Evolutionary conservation across 1,284 basidiomycete genomes (phyloP).

Genomic region (Ceratobasidium theobromae): DNA sequence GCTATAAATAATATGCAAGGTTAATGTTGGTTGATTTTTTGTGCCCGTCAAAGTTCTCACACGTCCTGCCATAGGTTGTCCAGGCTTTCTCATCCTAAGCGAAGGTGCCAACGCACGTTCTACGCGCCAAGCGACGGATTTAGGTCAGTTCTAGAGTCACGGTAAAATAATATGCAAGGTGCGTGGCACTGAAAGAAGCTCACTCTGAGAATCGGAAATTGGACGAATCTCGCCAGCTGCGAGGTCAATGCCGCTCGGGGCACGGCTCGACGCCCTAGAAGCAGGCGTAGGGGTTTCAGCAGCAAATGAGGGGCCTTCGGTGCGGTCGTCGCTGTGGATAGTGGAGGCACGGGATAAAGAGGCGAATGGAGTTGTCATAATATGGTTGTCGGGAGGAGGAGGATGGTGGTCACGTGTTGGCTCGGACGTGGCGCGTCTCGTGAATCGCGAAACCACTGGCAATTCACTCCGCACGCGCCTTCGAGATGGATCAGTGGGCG

Average conservation of each 20-base stretch:
- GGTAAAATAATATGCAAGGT: not conserved
- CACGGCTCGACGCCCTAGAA: slow-evolving; percentile 7
- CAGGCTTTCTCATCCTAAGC: slow-evolving; percentile 19
- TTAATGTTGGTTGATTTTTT: no score
- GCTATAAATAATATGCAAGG: not conserved
- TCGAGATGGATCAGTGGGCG: no score
- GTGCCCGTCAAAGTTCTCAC: no score
- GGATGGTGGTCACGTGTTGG: slow-evolving; percentile 4
- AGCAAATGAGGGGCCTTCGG: slow-evolving; percentile 18
- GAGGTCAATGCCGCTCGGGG: slow-evolving; percentile 7
- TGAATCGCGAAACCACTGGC: no score
- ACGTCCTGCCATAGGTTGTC: slow-evolving; percentile 11
- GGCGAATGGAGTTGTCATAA: slow-evolving; percentile 6
- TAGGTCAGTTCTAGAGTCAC: not conserved
- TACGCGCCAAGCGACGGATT: not conserved
- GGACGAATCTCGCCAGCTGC: slow-evolving; percentile 19
- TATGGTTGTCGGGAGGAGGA: not conserved
- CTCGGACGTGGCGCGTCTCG: no score
- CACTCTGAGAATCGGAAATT: slow-evolving; percentile 28
- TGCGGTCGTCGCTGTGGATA: slow-evolving; percentile 13
- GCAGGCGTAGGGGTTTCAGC: slow-evolving; percentile 24
- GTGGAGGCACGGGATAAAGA: slow-evolving; percentile 25
- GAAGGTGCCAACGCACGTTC: slow-evolving; percentile 21
- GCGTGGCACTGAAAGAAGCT: not conserved
- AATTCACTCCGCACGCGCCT: no score